phyloP scores from a whole-genome alignment of 2,329 filamentous ascomycete species.

The Tolypocladium pustulatum region DNA sequence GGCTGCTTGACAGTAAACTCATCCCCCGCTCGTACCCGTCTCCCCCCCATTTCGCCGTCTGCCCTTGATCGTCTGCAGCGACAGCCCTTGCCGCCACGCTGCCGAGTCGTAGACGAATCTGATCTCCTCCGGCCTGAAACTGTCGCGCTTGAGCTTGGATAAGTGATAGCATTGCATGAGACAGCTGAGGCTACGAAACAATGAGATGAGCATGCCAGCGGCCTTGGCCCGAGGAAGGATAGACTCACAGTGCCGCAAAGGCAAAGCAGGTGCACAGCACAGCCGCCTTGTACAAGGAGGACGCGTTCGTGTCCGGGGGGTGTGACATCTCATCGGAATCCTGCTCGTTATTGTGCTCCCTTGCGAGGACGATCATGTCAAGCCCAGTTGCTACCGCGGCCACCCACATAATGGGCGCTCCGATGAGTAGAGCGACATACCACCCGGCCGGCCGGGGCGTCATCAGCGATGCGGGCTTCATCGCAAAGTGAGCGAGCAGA shows the following conservation, averaged over 20 bases:
- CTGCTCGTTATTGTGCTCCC: not conserved
- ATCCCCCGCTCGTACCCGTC: not conserved
- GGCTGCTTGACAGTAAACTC: not conserved
- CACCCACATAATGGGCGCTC: not conserved
- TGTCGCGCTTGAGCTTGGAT: not conserved
- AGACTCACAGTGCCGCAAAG: not conserved
- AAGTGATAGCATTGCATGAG: not conserved
- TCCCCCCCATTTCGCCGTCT: not conserved
- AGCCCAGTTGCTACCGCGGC: not conserved
- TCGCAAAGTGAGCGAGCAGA: not conserved
- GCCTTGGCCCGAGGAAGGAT: not conserved
- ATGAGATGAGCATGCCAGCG: not conserved
- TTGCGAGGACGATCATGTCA: not conserved
- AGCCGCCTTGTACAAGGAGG: not conserved
- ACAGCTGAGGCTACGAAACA: not conserved
- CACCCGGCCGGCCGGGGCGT: not conserved
- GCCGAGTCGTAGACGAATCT: not conserved
- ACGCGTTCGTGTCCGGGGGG: not conserved
- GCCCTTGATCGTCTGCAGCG: not conserved
- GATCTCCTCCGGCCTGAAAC: not conserved
- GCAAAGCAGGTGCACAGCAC: not conserved
- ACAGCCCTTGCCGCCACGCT: not conserved
- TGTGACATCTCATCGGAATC: not conserved
- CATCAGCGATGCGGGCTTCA: not conserved
- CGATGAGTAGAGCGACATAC: not conserved